Evolutionary conservation across 805 yeast genomes (phyloP), one percentile per base, ranked within the genome.

Genomic region (Metschnikowia hibisci): DNA sequence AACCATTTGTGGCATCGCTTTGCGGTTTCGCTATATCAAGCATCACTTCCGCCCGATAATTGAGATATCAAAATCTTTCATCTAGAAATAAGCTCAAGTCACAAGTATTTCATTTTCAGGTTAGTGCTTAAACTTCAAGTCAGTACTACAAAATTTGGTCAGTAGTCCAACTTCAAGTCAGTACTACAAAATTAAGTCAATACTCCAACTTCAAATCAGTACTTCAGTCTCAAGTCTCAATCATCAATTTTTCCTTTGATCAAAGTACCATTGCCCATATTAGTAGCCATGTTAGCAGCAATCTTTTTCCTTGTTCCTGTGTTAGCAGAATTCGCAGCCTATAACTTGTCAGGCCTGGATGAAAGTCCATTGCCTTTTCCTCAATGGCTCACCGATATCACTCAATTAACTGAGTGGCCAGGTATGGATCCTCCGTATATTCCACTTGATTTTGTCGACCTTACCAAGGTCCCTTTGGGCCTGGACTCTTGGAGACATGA

Each of bases 341-440:
- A 44, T 35, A 32, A 38, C 25, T 36, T 42, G 14, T 43, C 50
- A 13, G 52, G 44, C 6, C 36, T 33, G 32, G 48, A 49, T 18
- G 46, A 44, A 22, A 41, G 37, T 28, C 53, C 51, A 5, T 45
- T 62, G 27, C 83, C 86, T 1, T 79, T 90, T 48, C 98, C 98
- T 0, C 44, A 67, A 16, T 90, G 98, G 98, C 71, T 90, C 23
- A 50, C 73, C 0, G 84, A 78, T 11, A 74, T 86, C 51, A 87
- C 96, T 1, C 90, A 91, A 0, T 57, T 88, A 40, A 63, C 52
- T 0, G 73, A 73, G 41, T 90, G 98, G 98, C 98, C 98, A 0
- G 90, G 84, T 0, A 59, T 77, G 34, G 81, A 81, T 42, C 96
- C 97, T 3, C 96, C 97, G 0, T 90, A 87, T 60, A 82, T 90